A percentile compares a stretch with the other conserved stretches of the same genome.
These are phyloP conservation scores for Sugiyamaella xylanicola DNA, from an alignment of 1,139 yeast species.

Conservation along the genomic window DNA sequence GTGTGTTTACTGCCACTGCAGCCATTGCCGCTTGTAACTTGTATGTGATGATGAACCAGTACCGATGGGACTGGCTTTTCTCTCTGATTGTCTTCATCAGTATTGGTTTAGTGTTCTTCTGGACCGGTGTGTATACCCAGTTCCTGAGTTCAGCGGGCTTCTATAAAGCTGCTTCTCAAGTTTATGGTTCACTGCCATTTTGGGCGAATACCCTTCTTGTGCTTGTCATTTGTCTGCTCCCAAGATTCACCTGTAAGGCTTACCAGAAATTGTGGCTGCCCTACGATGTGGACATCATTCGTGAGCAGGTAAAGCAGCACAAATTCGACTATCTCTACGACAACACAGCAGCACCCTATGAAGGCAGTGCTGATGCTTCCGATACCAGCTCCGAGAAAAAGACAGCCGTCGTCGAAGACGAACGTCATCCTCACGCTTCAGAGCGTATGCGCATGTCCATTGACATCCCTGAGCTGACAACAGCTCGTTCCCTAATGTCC, in stretches of 20 bases:
- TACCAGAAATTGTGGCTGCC: constrained; percentile 66
- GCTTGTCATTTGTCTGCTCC: constrained; percentile 68
- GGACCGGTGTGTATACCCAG: constrained; percentile 94
- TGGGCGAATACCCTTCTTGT: constrained; percentile 85
- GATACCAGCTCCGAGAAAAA: constrained; percentile 22
- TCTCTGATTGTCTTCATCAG: constrained; percentile 66
- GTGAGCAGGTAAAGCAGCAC: constrained; percentile 54
- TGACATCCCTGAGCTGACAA: constrained; percentile 28
- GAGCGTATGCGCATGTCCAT: constrained; percentile 25
- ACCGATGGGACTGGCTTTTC: constrained; percentile 93
- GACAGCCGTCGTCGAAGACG: constrained; percentile 9
- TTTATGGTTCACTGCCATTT: constrained; percentile 70
- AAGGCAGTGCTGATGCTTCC: constrained; percentile 19
- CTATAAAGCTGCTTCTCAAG: constrained; percentile 73
- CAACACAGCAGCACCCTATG: constrained; percentile 10
- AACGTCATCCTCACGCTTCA: constrained; percentile 7
- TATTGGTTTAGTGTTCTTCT: constrained; percentile 66
- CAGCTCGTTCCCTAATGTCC: constrained; percentile 26
- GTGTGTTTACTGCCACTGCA: constrained; percentile 76
- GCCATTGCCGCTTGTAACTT: constrained; percentile 80
- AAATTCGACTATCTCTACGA: constrained; percentile 25
- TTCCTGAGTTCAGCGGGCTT: constrained; percentile 63
- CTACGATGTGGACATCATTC: constrained; percentile 76
- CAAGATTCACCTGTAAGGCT: constrained; percentile 70
- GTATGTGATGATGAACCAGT: constrained; percentile 78